Conservation (phyloP, 2,329 filamentous ascomycete species). For the Sarocladium brachiariae region DNA sequence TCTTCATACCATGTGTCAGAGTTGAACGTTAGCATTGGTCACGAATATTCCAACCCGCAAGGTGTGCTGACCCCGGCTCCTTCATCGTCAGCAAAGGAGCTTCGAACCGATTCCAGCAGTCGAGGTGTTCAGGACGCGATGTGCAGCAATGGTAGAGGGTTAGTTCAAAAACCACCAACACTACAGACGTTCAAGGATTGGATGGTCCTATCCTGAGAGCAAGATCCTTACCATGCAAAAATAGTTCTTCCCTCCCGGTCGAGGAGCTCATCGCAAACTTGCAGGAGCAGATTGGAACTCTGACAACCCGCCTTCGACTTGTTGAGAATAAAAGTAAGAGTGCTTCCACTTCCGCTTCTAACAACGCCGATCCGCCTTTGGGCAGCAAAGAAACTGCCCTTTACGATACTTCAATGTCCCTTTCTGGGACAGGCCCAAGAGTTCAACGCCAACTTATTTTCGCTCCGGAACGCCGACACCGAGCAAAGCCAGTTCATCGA, state of each 20-base stretch:
- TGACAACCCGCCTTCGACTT: slow-evolving; percentile 1
- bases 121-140: too few species aligned
- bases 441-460: background rate
- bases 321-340: slow-evolving; percentile 9
- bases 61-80: background rate
- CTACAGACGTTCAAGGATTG: too few species aligned
- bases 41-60: background rate
- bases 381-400: too few species aligned
- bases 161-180: too few species aligned
- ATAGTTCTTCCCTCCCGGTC: background rate
- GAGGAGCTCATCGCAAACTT: background rate
- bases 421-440: background rate
- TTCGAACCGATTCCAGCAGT: too few species aligned
- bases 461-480: background rate
- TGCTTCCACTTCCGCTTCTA: slow-evolving; percentile 8
- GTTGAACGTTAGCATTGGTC: background rate
- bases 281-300: slow-evolving; percentile 1
- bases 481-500: background rate
- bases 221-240: too few species aligned
- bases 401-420: slow-evolving; percentile 4
- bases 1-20: background rate
- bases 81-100: background rate
- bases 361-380: slow-evolving; percentile 10
- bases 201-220: background rate
- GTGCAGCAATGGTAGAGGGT: too few species aligned